phyloP scores from a whole-genome alignment of 1,139 yeast species.

The Yamadazyma membranifaciens region DNA sequence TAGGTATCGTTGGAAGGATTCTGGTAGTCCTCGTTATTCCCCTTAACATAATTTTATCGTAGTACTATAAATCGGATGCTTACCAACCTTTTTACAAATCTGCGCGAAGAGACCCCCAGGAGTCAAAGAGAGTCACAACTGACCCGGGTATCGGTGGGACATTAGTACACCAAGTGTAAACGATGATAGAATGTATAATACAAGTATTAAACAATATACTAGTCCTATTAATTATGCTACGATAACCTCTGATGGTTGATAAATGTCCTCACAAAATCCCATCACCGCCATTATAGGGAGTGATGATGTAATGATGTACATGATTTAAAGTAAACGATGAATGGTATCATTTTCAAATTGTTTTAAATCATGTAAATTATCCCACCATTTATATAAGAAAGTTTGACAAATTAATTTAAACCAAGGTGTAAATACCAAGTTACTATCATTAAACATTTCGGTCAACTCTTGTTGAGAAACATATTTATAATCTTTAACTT shows the following conservation, averaged over 20 bases:
- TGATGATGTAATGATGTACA: too few relatives aligned
- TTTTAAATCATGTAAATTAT: slow-evolving; percentile 55
- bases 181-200: not conserved
- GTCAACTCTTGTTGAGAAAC: slow-evolving; percentile 68
- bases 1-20: not conserved
- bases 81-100: slow-evolving; percentile 1
- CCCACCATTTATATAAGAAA: slow-evolving; percentile 95
- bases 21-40: not conserved
- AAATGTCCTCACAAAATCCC: too few relatives aligned
- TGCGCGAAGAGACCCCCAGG: slow-evolving; percentile 2
- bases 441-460: slow-evolving; percentile 68
- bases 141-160: not conserved
- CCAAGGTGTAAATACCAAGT: slow-evolving; percentile 90
- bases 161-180: too few relatives aligned
- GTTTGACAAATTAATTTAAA: slow-evolving; percentile 92
- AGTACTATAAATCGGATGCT: not conserved
- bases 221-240: not conserved
- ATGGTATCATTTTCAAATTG: slow-evolving; percentile 44
- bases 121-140: slow-evolving; percentile 1
- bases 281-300: not conserved
- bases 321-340: slow-evolving; percentile 38
- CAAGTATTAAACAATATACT: not conserved
- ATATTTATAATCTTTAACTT: slow-evolving; percentile 78
- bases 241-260: not conserved
- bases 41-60: not conserved